These are phyloP conservation scores for Macadamia integrifolia DNA, from an alignment of 164 flowering plant species.

Conservation along the genomic window DNA sequence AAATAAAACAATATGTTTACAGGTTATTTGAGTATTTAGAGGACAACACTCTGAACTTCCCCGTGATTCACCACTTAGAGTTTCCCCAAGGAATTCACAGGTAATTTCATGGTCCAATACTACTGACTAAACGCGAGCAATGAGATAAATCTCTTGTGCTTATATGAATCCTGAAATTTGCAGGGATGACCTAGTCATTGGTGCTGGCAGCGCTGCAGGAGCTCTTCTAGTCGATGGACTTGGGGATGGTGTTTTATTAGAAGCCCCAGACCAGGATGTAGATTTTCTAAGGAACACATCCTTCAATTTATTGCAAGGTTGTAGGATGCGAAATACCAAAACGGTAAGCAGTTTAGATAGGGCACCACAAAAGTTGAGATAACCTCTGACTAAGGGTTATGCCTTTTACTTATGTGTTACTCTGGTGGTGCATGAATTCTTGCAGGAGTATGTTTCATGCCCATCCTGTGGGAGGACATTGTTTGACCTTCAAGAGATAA, in stretches of 20 bases:
- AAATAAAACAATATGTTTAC: slow-evolving; percentile 18
- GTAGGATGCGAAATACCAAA: slow-evolving; percentile 98
- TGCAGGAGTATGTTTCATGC: slow-evolving; percentile 96
- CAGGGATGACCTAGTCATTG: slow-evolving; percentile 92
- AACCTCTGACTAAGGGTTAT: background rate
- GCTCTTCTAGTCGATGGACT: slow-evolving; percentile 96
- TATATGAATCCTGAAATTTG: slow-evolving; percentile 1
- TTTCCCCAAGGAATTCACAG: slow-evolving; percentile 69
- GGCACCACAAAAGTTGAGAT: background rate
- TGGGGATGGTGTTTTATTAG: slow-evolving; percentile 86
- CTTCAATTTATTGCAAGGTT: slow-evolving; percentile 94
- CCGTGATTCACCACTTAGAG: slow-evolving; percentile 87
- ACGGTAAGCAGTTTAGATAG: slow-evolving; percentile 40
- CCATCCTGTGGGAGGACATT: slow-evolving; percentile 97
- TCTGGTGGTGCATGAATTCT: slow-evolving; percentile 13
- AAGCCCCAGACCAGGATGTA: slow-evolving; percentile 83
- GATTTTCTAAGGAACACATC: slow-evolving; percentile 88
- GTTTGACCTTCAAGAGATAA: slow-evolving; percentile 95
- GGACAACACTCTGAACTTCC: slow-evolving; percentile 64
- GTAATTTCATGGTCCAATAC: slow-evolving; percentile 25
- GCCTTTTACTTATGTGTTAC: background rate
- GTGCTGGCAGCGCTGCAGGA: slow-evolving; percentile 86
- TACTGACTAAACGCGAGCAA: background rate
- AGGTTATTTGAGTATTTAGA: slow-evolving; percentile 81
- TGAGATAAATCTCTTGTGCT: slow-evolving; percentile 7